phyloP scores from a whole-genome alignment of 140 eudicot species.

The Anethum foeniculum region DNA sequence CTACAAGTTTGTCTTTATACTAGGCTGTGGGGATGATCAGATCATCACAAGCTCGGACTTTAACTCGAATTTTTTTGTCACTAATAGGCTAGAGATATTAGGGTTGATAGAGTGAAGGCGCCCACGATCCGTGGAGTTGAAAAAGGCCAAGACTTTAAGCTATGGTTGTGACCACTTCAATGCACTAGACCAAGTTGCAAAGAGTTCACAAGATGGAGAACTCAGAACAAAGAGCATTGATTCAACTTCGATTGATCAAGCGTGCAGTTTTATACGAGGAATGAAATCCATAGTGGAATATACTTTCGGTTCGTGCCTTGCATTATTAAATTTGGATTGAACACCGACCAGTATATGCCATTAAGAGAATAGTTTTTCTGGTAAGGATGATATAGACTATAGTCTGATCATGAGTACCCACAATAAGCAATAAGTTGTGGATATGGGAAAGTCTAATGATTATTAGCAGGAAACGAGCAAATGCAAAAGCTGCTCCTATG shows the following conservation, averaged over 20 bases:
- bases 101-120: conserved; percentile 35
- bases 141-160: conserved; percentile 22
- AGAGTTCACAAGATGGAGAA: conserved; percentile 4
- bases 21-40: conserved; percentile 11
- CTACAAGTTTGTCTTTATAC: conserved; percentile 3
- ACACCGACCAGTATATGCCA: conserved; percentile 47
- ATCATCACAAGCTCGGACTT: conserved; percentile 17
- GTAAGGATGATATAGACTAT: conserved; percentile 25
- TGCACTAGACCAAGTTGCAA: conserved; percentile 20
- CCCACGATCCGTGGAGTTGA: conserved; percentile 48
- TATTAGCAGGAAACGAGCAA: background rate
- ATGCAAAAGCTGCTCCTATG: background rate
- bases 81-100: conserved; percentile 18
- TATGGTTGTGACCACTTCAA: conserved; percentile 54
- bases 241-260: conserved; percentile 1
- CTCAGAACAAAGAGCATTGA: background rate
- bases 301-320: conserved; percentile 18
- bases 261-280: conserved; percentile 18
- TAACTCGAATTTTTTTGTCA: conserved; percentile 7
- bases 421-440: conserved; percentile 17
- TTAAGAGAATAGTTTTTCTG: conserved; percentile 45
- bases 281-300: conserved; percentile 20
- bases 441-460: background rate
- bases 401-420: conserved; percentile 31
- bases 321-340: conserved; percentile 19